Base-by-base conservation (phyloP, 2,329 filamentous ascomycete species). In the Monosporascus ibericus region DNA sequence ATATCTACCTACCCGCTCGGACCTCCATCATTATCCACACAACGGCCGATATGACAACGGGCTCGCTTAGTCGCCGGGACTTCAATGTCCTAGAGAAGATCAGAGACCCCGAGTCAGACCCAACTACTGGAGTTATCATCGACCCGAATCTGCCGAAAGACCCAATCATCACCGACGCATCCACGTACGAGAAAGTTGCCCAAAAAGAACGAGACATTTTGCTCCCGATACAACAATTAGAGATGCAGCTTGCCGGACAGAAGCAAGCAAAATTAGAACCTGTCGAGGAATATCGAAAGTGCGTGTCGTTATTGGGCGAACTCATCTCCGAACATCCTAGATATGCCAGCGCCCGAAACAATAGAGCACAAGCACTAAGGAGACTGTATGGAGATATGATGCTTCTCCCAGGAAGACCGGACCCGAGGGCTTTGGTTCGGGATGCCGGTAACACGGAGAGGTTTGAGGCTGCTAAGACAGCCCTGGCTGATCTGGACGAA, bases 271-370 rank as follows among this genome's bases (percentile, higher is more conserved):
- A 62, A 38, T 59, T 63, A n/a, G 68, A 76, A 5, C 69, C 75
- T 4, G 60, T 74, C 30, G 61, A 69, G 2, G 72, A 71, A 39
- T 85, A 84, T 60, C 71, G 68, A 25, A 55, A 68, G 37, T 76
- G 75, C 50, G 66, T 84, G 18, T 64, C 67, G 9, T 68, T 72
- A 6, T 71, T 92, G 5, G 75, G 77, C 30, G 64, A 68, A 2
- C 73, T 90, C 34, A 79, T 90, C 40, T 62, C 72, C 2, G 68
- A 78, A 24, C 66, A 82, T 50, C 85, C 87, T 3, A 68, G 72
- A 34, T 92, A 92, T 67, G 86, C 87, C 22, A 88, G 85, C 57
- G 86, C 84, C 6, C 79, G 82, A 53, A 87, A 90, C 65, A 92
- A 92, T 68, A 78, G 87, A 48, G 88, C 85, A 3, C 88, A 92